A percentile compares a stretch with the other conserved stretches of the same genome.
Evolutionary conservation across 208 protist genomes (phyloP).

Genomic region (Acanthamoeba healyi): DNA sequence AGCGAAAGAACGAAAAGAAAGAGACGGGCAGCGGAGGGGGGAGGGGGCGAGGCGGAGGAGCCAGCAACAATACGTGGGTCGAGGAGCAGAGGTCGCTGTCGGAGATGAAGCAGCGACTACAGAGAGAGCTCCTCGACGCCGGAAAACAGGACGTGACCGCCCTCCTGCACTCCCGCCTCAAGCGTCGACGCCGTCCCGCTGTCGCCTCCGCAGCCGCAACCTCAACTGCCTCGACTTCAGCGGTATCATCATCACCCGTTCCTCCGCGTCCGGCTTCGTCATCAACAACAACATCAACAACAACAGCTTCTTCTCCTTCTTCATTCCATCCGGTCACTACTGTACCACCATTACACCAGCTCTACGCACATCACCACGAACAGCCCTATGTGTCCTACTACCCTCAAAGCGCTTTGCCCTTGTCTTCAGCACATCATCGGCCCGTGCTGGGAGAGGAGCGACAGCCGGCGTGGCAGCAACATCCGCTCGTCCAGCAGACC

Average conservation of each 20-base stretch:
- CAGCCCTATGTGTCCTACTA: no score
- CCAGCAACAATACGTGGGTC: background rate
- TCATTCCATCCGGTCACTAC: background rate
- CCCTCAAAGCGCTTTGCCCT: no score
- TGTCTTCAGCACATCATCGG: no score
- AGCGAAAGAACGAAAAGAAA: constrained; percentile 29
- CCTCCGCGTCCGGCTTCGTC: background rate
- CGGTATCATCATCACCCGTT: background rate
- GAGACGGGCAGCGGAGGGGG: background rate
- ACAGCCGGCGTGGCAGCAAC: no score
- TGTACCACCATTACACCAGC: no score
- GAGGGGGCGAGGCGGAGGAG: background rate
- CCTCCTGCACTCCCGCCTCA: constrained; percentile 1
- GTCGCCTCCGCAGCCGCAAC: background rate
- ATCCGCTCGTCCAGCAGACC: no score
- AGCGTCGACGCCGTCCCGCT: background rate
- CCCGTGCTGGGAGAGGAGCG: no score
- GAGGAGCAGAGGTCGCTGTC: constrained; percentile 16
- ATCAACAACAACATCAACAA: background rate
- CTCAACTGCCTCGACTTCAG: background rate
- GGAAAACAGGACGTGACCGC: background rate
- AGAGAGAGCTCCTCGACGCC: background rate
- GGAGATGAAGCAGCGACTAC: background rate
- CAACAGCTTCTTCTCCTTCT: background rate
- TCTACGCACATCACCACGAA: no score